phyloP scores from a whole-genome alignment of 2,329 filamentous ascomycete genomes.

The Clarireedia homoeocarpa region DNA sequence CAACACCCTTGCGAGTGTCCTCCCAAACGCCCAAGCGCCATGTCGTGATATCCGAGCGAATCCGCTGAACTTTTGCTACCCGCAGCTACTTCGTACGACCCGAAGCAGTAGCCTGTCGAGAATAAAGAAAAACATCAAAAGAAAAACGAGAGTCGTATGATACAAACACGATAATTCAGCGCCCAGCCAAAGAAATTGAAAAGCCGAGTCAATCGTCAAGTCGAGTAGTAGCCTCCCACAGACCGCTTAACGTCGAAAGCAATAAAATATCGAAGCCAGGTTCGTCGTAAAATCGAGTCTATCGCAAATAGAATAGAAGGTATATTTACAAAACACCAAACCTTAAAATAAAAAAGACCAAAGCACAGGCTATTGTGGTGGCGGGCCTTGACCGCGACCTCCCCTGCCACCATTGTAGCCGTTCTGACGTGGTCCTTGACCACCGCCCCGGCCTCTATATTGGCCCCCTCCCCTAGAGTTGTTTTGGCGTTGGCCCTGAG shows the following conservation, averaged over 20 bases:
- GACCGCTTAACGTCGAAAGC: slow-evolving; percentile 16
- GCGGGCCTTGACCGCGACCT: slow-evolving; percentile 26
- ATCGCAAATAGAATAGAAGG: slow-evolving; percentile 24
- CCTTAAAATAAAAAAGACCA: slow-evolving; percentile 9
- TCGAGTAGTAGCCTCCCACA: slow-evolving; percentile 11
- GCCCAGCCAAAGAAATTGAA: slow-evolving; percentile 16
- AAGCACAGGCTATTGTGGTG: slow-evolving; percentile 22
- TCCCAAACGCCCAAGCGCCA: slow-evolving; percentile 25
- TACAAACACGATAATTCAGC: slow-evolving; percentile 26
- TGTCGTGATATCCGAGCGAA: slow-evolving; percentile 27
- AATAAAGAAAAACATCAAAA: slow-evolving; percentile 11
- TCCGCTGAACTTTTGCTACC: slow-evolving; percentile 29
- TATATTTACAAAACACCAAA: slow-evolving; percentile 30
- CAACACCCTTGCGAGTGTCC: slow-evolving; percentile 22
- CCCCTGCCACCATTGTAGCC: slow-evolving; percentile 27
- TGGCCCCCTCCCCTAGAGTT: slow-evolving; percentile 5
- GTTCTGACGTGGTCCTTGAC: slow-evolving; percentile 21
- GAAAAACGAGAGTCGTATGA: slow-evolving; percentile 28
- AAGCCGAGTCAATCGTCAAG: slow-evolving; percentile 16
- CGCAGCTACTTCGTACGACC: slow-evolving; percentile 23
- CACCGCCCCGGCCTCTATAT: slow-evolving; percentile 21
- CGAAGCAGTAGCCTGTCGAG: slow-evolving; percentile 18
- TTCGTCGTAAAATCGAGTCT: slow-evolving; percentile 21
- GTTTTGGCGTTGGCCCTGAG: slow-evolving; percentile 7
- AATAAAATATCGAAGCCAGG: slow-evolving; percentile 15